Base-by-base conservation (phyloP, 208 protist genomes). In the Leishmania arabica region DNA sequence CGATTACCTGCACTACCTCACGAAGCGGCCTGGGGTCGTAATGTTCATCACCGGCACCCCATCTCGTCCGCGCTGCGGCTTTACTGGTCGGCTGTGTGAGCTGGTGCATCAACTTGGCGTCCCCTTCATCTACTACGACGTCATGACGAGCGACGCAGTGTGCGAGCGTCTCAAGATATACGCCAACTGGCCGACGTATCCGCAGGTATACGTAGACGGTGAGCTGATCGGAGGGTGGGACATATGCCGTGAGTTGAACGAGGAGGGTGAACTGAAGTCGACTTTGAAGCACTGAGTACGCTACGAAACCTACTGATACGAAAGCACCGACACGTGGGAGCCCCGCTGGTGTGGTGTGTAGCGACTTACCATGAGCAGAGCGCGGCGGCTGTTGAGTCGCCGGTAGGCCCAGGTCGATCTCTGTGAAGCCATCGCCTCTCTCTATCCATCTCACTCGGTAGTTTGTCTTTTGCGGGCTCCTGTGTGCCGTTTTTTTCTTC, bases 171-270 rank as follows among this genome's bases (percentile, higher is more conserved):
- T 99, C 17, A 98, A 98, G 78, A 86, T 80, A 27, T 98, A 91
- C 88, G 90, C 91, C 15, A 95, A 99, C 76, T 99, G 96, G 95
- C 96, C 96, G 40, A 99, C 97, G 56, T 99, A 92, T 84, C 97
- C 97, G 49, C 97, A 99, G 80, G 90, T 99, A 24, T 99, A 98
- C 86, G 94, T 97, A 2, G 92, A 98, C 83, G 97, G 97, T 27
- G 90, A 98, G 82, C 87, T 99, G 15, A 94, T 99, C 74, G 97
- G 97, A 31, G 97, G 97, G 47, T 94, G 87, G 82, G 97, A 99
- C 83, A 94, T 99, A 69, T 95, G 97, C 80, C 81, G 79, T 47
- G 84, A 99, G 82, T 77, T 98, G 6, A 79, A 95, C 54, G 94
- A 97, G 64, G 84, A 88, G 40, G 94, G 93, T 21, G 91, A 97